Evolutionary conservation across 306 rosid species (phyloP), one percentile per base, ranked within the genome.

Genomic region (Neltuma alba): DNA sequence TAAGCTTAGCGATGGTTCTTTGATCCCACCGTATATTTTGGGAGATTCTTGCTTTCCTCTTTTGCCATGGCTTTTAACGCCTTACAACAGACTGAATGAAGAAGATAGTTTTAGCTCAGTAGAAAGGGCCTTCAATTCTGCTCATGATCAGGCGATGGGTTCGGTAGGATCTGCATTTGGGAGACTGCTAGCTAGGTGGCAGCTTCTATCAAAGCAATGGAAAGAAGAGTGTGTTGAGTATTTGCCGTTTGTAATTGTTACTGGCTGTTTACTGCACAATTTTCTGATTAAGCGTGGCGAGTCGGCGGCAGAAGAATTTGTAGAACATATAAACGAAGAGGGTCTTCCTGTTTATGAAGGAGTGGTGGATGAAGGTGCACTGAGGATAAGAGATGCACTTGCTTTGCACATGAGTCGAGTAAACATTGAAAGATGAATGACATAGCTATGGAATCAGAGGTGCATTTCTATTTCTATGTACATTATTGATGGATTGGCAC

Each of bases 51-150:
- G 96, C 77, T 94, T 88, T 61, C 94, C 98, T 28, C 84, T 92
- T 5, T 74, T 89, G 82, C 94, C 96, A 21, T 92, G 98, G 94
- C 96, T 94, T 65, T 81, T 92, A 42, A 94, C 98, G 6, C 97
- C 98, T 8, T 94, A 94, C 58, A 76, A 70, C 9, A 81, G 86
- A 16, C 21, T 68, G 21, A 85, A 85, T 18, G 94, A 85, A 31
- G 98, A 84, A 50, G 86, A 86, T 61, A 78, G 91, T 58, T 83
- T 89, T 73, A 72, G 92, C 45, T 83, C 89, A 0, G 74, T 40
- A 23, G 93, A 89, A 63, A 77, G 40, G 74, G 92, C 89, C 0
- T 92, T 92, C 54, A 90, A 92, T 76, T 73, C 58, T 44, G 91
- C 83, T 7, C 98, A 94, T 54, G 13, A 11, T 3, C 61, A 71